Evolutionary conservation across 345 rosid species (phyloP).

Genomic region (Lumnitzera racemosa): DNA sequence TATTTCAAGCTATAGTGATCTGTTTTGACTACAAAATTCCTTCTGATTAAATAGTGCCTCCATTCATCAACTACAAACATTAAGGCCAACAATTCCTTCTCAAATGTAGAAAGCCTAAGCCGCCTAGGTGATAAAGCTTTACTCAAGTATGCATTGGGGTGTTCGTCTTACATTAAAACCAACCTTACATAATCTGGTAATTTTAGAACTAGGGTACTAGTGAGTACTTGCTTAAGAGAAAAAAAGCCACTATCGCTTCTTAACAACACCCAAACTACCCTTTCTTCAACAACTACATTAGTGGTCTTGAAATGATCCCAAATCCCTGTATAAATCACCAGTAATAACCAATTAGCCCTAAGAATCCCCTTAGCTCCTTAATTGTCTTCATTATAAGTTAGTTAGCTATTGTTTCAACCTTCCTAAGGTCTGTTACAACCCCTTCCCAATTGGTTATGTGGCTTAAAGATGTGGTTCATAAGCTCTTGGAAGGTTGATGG

Average conservation of each 20-base stretch:
- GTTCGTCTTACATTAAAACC: background rate
- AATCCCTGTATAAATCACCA: background rate
- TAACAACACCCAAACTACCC: background rate
- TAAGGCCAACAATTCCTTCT: slow-evolving; percentile 5
- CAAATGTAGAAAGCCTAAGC: background rate
- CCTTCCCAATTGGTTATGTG: background rate
- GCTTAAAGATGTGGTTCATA: background rate
- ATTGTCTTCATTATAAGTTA: background rate
- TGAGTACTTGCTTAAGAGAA: background rate
- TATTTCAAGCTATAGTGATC: slow-evolving; percentile 6
- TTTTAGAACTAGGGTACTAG: background rate
- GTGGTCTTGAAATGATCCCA: background rate
- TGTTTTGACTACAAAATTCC: background rate
- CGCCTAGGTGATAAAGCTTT: background rate
- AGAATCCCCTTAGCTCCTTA: background rate
- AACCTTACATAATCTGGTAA: background rate
- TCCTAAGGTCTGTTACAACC: background rate
- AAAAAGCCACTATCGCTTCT: background rate
- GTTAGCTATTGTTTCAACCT: background rate
- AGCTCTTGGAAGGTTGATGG: background rate
- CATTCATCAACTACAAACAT: slow-evolving; percentile 3
- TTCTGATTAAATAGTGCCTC: background rate
- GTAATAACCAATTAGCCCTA: background rate
- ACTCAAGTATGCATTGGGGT: slow-evolving; percentile 5
- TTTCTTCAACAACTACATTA: background rate